Evolutionary conservation across 2,329 filamentous ascomycete genomes (phyloP), one percentile per base, ranked within the genome.

Genomic region (Moelleriella libera): DNA sequence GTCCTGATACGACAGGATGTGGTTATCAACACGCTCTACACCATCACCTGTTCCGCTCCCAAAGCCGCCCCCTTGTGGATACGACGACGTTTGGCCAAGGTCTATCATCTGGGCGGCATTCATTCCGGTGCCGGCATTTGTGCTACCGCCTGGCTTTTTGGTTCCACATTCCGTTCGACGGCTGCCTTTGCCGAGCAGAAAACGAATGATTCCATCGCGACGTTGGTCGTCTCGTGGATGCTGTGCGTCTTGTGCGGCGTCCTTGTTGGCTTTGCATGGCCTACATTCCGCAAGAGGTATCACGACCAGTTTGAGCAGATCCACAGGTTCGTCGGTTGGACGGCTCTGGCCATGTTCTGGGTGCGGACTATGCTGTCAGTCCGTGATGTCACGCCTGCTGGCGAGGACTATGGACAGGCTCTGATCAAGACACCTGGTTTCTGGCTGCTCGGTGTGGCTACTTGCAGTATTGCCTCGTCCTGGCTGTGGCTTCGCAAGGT

Each of bases 301-400:
- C 84, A 88, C 65, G 75, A 88, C 62, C 62, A 72, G 48, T 88
- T 87, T 58, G 85, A 88, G 64, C 64, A 76, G 44, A 74, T 75
- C 44, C 85, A 88, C 63, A 80, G 84, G 44, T 88, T 84, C 60
- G 74, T 74, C 5, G 84, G 83, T n/a, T 88, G 84, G 84, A 68
- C 72, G 9, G 69, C 77, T 8, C 67, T 88, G 5, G 68, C 64
- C 2, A 63, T 87, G 32, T 81, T 88, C 58, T 83, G 84, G 75
- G 70, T 60, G 1, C 75, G 83, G 50, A 70, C 75, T 7, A 58
- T 85, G 41, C 63, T 85, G 8, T 64, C 76, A 34, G 64, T 70
- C n/a, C 63, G 72, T 45, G 66, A 69, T 34, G 60, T 68, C 39
- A 60, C 65, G n/a, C 58, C 64, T 14, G 54, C 55, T 11, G 59